Evolutionary conservation across 2,329 filamentous ascomycete species (phyloP), one percentile per base, ranked within the genome.

Genomic region (Phaeosphaeria sp.): DNA sequence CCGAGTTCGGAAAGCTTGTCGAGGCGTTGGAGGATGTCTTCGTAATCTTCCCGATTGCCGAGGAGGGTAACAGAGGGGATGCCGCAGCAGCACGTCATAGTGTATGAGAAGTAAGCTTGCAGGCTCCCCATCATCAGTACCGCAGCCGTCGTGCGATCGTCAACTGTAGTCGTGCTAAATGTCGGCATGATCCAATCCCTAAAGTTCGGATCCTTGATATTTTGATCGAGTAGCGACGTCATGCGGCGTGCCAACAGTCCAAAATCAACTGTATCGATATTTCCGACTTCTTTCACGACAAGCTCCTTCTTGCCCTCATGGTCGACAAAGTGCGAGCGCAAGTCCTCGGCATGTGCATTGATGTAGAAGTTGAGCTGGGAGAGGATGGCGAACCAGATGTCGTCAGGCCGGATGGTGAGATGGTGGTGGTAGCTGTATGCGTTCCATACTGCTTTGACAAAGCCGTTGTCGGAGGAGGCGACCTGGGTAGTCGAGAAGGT

Each of bases 271-370:
- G 22, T 50, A 0, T 60, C 5, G 4, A 66, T 60, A 9, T 3
- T 52, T 4, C 59, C 60, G 5, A 54, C 15, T 0, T 46, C 57
- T 22, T 30, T 27, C 11, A 71, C 55, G 2, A 20, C 25, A 22
- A 71, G 57, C 48, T 64, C 23, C 27, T 53, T 66, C 54, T 58
- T 61, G 0, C 68, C 73, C 15, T 73, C 20, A 55, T 79, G 77
- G 2, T 62, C 58, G 20, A 81, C 72, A 3, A 72, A 60, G 6
- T 79, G 20, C 6, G 49, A n/a, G 1, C 67, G 63, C 4, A 70
- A 42, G 15, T 66, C 58, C 46, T 73, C 64, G 2, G 69, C 61
- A 25, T 71, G 60, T 13, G 55, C 63, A 23, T 67, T 71, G 49
- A 73, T 55, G 55, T 69, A 72, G 46, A 66, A 64, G 48, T 59